Evolutionary conservation across 2,329 filamentous ascomycete genomes (phyloP).

Genomic region (Coleophoma eucalyptorum): DNA sequence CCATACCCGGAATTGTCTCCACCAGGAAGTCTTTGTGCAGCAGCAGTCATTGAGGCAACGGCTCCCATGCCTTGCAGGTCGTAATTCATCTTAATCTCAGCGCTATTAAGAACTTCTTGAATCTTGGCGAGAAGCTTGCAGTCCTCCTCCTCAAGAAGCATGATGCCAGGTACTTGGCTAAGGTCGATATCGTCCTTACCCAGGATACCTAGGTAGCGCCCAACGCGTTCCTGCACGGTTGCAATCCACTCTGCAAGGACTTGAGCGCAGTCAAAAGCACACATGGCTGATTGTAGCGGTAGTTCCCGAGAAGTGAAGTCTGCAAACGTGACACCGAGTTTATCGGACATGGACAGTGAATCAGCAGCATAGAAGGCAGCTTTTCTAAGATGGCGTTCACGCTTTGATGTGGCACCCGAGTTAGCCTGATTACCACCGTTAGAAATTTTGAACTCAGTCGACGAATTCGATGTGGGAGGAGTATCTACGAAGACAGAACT

Average conservation of each 20-base stretch:
- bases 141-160: slow-evolving; percentile 91
- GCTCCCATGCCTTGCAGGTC: slow-evolving; percentile 50
- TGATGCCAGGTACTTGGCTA: slow-evolving; percentile 76
- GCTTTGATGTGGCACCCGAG: slow-evolving; percentile 55
- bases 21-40: slow-evolving; percentile 49
- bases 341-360: slow-evolving; percentile 84
- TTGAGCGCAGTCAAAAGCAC: slow-evolving; percentile 89
- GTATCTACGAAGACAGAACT: slow-evolving; percentile 45
- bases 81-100: slow-evolving; percentile 74
- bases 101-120: slow-evolving; percentile 69
- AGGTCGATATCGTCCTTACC: slow-evolving; percentile 80
- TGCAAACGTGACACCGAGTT: slow-evolving; percentile 78
- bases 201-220: slow-evolving; percentile 80
- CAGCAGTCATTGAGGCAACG: slow-evolving; percentile 44
- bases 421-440: slow-evolving; percentile 24
- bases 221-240: slow-evolving; percentile 91
- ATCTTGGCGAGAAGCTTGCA: slow-evolving; percentile 81
- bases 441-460: slow-evolving; percentile 30
- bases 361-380: slow-evolving; percentile 96
- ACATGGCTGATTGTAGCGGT: slow-evolving; percentile 86
- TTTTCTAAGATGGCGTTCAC: slow-evolving; percentile 84
- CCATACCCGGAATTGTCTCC: slow-evolving; percentile 71
- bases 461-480: slow-evolving; percentile 47
- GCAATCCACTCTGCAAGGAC: slow-evolving; percentile 93
- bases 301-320: slow-evolving; percentile 82